These are phyloP conservation scores for Metarhizium rileyi DNA, from an alignment of 2,329 filamentous ascomycete species.

Conservation along the genomic window DNA sequence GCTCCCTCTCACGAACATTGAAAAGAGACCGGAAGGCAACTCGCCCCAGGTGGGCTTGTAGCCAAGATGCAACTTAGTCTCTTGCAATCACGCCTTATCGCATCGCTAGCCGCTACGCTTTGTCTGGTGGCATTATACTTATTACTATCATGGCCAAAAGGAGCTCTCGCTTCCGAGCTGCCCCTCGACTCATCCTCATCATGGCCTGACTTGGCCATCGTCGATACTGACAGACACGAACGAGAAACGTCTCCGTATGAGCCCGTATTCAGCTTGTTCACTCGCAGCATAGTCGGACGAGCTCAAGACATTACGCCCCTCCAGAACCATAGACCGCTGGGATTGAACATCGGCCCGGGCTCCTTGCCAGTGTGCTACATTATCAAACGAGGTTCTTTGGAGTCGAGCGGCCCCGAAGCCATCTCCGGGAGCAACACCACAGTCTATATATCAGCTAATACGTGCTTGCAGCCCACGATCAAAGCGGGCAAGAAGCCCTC, in stretches of 20 bases:
- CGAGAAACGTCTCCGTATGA: conserved; percentile 36
- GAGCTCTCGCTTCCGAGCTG: conserved; percentile 53
- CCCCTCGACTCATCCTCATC: conserved; percentile 6
- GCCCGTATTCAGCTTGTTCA: conserved; percentile 51
- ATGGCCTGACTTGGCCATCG: not conserved
- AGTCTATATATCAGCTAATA: conserved; percentile 78
- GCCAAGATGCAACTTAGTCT: conserved; percentile 51
- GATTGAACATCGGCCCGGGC: conserved; percentile 53
- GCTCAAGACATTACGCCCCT: conserved; percentile 41
- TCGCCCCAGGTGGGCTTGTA: conserved; percentile 1
- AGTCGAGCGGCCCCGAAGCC: not conserved
- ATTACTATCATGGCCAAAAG: conserved; percentile 45
- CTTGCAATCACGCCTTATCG: conserved; percentile 62
- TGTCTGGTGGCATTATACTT: conserved; percentile 52
- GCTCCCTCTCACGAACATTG: not conserved
- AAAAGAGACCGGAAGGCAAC: conserved; percentile 12
- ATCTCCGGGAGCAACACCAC: conserved; percentile 15
- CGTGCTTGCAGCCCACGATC: conserved; percentile 61
- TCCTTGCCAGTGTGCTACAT: conserved; percentile 37
- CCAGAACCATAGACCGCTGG: conserved; percentile 54
- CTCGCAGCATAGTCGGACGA: conserved; percentile 53
- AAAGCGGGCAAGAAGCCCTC: conserved; percentile 1
- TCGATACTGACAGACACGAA: not conserved
- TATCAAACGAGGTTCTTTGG: conserved; percentile 20
- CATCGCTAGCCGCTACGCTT: conserved; percentile 52